phyloP scores from a whole-genome alignment of 2,329 filamentous ascomycete genomes.

The Pleurostoma richardsiae region DNA sequence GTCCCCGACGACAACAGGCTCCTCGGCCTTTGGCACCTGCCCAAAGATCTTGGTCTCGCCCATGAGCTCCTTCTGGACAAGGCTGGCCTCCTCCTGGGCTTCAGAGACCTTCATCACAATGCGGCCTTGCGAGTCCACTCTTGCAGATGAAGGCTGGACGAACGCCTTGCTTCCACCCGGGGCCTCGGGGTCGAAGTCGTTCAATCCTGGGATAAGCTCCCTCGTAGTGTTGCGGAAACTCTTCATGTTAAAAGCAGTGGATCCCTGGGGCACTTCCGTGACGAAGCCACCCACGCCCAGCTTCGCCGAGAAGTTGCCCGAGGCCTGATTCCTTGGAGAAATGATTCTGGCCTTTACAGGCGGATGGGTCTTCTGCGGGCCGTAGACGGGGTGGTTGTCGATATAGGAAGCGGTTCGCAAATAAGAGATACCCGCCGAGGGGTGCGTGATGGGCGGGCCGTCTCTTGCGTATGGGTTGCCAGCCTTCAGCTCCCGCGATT shows the following conservation, averaged over 20 bases:
- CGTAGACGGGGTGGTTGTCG: slow-evolving; percentile 57
- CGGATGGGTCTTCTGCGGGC: slow-evolving; percentile 46
- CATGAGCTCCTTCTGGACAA: slow-evolving; percentile 41
- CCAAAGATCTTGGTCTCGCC: slow-evolving; percentile 28
- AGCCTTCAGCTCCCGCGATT: slow-evolving; percentile 14
- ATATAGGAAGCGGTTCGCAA: slow-evolving; percentile 49
- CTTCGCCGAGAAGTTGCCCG: slow-evolving; percentile 26
- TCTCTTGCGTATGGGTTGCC: slow-evolving; percentile 41
- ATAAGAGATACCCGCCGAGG: slow-evolving; percentile 59
- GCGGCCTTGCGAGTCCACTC: slow-evolving; percentile 44
- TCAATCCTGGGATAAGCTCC: slow-evolving; percentile 23
- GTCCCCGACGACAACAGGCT: slow-evolving; percentile 6
- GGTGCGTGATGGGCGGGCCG: slow-evolving; percentile 57
- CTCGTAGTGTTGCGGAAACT: slow-evolving; percentile 3
- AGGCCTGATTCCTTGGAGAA: slow-evolving; percentile 27
- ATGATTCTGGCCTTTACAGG: slow-evolving; percentile 48
- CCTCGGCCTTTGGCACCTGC: slow-evolving; percentile 12
- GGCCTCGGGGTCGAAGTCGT: slow-evolving; percentile 38
- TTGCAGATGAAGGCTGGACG: slow-evolving; percentile 37
- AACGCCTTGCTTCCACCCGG: slow-evolving; percentile 51
- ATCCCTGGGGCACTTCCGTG: slow-evolving; percentile 31
- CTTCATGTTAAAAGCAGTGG: slow-evolving; percentile 34
- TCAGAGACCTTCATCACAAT: slow-evolving; percentile 39
- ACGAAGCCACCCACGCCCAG: slow-evolving; percentile 54
- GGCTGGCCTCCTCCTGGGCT: slow-evolving; percentile 26